Evolutionary conservation across 345 rosid species (phyloP).

Genomic region (Arabidopsis suecica): DNA sequence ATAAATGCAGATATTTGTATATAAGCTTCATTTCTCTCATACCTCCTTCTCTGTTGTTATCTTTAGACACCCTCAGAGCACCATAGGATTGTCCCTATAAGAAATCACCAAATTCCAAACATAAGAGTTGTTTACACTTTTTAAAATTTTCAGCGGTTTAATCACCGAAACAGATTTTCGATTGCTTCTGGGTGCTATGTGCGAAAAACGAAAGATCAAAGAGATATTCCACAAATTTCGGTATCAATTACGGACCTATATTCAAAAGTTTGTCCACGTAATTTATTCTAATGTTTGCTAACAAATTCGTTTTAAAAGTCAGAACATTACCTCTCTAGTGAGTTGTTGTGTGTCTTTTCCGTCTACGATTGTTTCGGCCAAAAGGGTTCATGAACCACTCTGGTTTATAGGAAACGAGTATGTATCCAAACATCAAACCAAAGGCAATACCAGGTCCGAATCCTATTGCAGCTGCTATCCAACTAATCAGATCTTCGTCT

Average conservation of each 20-base stretch:
- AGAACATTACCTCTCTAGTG: not conserved
- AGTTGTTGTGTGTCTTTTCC: not conserved
- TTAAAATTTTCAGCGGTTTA: not conserved
- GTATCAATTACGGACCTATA: not conserved
- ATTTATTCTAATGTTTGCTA: not conserved
- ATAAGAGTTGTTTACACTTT: not conserved
- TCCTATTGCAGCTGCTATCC: constrained; percentile 8
- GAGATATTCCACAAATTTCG: not conserved
- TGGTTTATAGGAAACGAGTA: not conserved
- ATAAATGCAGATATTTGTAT: not conserved
- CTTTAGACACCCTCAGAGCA: not conserved
- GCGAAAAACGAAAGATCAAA: not conserved
- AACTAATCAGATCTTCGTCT: not conserved
- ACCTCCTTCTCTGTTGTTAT: not conserved
- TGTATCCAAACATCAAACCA: not conserved
- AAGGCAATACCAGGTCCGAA: not conserved
- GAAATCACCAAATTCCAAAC: not conserved
- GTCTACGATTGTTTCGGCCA: not conserved
- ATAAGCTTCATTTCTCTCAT: not conserved
- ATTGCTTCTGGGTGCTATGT: not conserved
- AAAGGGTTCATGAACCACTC: not conserved
- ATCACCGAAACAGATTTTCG: too few species aligned
- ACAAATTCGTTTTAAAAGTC: not conserved
- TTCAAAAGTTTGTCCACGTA: not conserved
- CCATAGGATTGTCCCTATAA: constrained; percentile 3